phyloP scores from a whole-genome alignment of 768 basidiomycete genomes.

The Inosperma sp. region DNA sequence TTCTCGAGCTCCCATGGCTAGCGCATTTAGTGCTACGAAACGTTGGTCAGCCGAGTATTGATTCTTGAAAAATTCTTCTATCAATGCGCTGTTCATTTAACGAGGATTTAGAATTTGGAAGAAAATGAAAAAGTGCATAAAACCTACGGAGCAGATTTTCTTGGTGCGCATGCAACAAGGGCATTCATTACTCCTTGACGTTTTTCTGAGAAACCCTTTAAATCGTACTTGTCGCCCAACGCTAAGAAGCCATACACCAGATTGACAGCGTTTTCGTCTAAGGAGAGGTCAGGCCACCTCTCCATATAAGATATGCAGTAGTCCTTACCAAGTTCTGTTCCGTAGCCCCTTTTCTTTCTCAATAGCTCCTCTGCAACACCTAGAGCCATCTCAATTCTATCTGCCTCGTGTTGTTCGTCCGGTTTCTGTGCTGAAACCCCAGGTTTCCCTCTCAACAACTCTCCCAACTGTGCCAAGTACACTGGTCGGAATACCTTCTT shows the following conservation, averaged over 20 bases:
- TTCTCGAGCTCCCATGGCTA: conserved; percentile 84
- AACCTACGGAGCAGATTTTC: conserved; percentile 78
- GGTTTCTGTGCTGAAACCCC: conserved; percentile 35
- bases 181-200: conserved; percentile 76
- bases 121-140: neutral
- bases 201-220: conserved; percentile 70
- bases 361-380: conserved; percentile 78
- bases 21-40: conserved; percentile 76
- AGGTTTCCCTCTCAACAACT: conserved; percentile 58
- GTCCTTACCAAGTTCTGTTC: conserved; percentile 85
- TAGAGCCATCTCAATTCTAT: conserved; percentile 77
- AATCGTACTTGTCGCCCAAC: conserved; percentile 81
- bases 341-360: conserved; percentile 76
- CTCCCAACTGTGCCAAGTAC: conserved; percentile 81
- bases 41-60: conserved; percentile 89
- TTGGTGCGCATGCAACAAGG: conserved; percentile 74
- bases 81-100: conserved; percentile 52
- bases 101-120: neutral
- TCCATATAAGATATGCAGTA: conserved; percentile 11
- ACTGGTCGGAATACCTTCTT: conserved; percentile 80
- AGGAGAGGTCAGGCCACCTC: neutral
- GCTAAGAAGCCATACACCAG: conserved; percentile 68
- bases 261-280: conserved; percentile 89
- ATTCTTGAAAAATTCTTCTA: conserved; percentile 91
- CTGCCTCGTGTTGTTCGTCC: conserved; percentile 62